Evolutionary conservation across 2,329 filamentous ascomycete genomes (phyloP).

Genomic region (Camptophora hylomeconis): DNA sequence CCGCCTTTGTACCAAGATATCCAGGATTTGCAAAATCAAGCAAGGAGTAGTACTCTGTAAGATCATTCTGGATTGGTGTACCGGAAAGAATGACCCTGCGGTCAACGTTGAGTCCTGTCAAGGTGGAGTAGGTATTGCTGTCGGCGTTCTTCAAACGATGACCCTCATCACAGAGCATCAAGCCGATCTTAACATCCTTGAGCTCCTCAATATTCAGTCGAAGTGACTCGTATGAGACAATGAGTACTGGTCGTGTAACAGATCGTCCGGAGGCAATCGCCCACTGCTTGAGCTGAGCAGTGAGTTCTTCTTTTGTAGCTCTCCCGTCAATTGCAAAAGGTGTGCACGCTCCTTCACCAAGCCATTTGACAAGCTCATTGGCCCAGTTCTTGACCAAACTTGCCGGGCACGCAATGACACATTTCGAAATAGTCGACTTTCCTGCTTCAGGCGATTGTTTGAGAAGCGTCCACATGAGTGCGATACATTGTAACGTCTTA

Average conservation of each 20-base stretch:
- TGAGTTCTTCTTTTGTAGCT: slow-evolving; percentile 85
- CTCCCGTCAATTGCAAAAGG: slow-evolving; percentile 97
- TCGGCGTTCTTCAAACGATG: slow-evolving; percentile 95
- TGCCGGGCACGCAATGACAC: slow-evolving; percentile 90
- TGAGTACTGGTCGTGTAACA: slow-evolving; percentile 83
- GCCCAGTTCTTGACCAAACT: slow-evolving; percentile 97
- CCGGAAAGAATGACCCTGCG: slow-evolving; percentile 89
- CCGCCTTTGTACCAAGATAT: slow-evolving; percentile 71
- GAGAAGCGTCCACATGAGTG: slow-evolving; percentile 88
- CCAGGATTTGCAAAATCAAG: slow-evolving; percentile 95
- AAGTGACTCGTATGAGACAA: slow-evolving; percentile 94
- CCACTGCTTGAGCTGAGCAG: slow-evolving; percentile 84
- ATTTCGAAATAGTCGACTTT: slow-evolving; percentile 86
- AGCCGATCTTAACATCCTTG: slow-evolving; percentile 75
- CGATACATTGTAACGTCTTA: slow-evolving; percentile 94
- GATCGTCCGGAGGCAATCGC: slow-evolving; percentile 80
- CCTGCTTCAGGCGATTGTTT: slow-evolving; percentile 96
- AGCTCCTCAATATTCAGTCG: slow-evolving; percentile 83
- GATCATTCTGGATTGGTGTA: slow-evolving; percentile 93
- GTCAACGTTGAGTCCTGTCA: slow-evolving; percentile 82
- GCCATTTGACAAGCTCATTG: slow-evolving; percentile 92
- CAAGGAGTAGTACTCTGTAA: slow-evolving; percentile 94
- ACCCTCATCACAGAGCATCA: slow-evolving; percentile 91
- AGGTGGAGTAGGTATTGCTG: slow-evolving; percentile 82
- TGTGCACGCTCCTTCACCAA: slow-evolving; percentile 77